Conservation (phyloP, 1,284 basidiomycete genomes). For the Sanghuangporus baumii region DNA sequence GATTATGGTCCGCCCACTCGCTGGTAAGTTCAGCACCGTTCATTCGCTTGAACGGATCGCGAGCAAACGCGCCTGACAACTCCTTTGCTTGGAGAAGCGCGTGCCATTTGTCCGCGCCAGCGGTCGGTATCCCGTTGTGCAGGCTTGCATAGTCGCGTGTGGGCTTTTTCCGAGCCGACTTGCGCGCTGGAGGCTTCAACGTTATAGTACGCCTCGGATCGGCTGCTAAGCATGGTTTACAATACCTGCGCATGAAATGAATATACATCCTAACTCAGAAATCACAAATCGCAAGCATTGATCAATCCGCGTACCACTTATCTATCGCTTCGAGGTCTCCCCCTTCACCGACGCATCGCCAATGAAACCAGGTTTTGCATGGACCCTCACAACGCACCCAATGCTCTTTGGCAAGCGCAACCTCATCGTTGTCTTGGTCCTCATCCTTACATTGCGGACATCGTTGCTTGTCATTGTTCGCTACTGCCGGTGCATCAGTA, state of each 20-base stretch:
- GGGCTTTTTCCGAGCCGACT: constrained; percentile 67
- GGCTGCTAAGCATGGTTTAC: constrained; percentile 51
- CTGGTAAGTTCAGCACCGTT: constrained; percentile 56
- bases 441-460: constrained; percentile 20
- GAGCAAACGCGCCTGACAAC: constrained; percentile 35
- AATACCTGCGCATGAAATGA: constrained; percentile 49
- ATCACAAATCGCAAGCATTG: not conserved
- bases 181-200: constrained; percentile 68
- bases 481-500: not conserved
- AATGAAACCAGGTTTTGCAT: constrained; percentile 78
- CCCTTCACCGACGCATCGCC: constrained; percentile 68
- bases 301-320: constrained; percentile 41
- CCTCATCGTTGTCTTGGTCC: not conserved
- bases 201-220: constrained; percentile 63
- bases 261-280: not conserved
- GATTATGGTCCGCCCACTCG: constrained; percentile 69
- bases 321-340: constrained; percentile 55
- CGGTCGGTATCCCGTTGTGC: constrained; percentile 40
- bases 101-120: constrained; percentile 63
- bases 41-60: constrained; percentile 61
- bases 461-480: constrained; percentile 11
- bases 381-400: constrained; percentile 46
- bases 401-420: constrained; percentile 14
- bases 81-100: constrained; percentile 59
- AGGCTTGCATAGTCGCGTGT: constrained; percentile 74